Evolutionary conservation across 75 land plant genomes (phyloP).

Genomic region (Cunninghamia lanceolata): DNA sequence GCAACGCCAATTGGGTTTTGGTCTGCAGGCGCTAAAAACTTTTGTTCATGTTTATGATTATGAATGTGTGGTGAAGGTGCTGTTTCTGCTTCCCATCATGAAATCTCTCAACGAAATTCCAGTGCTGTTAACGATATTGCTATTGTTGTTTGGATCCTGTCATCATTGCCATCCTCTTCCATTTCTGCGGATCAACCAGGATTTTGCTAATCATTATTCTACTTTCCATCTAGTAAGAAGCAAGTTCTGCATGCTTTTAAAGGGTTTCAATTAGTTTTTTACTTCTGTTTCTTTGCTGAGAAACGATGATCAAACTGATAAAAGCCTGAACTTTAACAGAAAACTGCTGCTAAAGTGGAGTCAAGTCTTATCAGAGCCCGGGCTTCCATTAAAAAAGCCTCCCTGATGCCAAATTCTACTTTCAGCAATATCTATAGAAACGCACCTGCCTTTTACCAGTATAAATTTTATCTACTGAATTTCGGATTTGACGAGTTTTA

Average conservation of each 20-base stretch:
- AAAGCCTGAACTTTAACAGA: background rate
- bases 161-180: background rate
- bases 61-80: background rate
- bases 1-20: no score
- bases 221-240: background rate
- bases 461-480: background rate
- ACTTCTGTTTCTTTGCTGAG: background rate
- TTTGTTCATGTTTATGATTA: no score
- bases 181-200: background rate
- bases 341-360: conserved; percentile 21
- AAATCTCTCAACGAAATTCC: background rate
- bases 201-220: background rate
- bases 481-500: no score
- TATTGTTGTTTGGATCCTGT: background rate
- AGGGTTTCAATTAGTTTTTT: no score
- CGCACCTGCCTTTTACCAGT: conserved; percentile 49
- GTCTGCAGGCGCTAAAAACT: no score
- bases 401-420: background rate
- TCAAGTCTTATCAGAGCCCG: conserved; percentile 28
- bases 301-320: background rate
- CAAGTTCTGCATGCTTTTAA: background rate
- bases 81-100: background rate
- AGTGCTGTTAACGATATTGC: no score
- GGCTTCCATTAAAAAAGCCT: conserved; percentile 28
- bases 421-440: conserved; percentile 27